Evolutionary conservation across 345 rosid genomes (phyloP), one percentile per base, ranked within the genome.

Genomic region (Boechera divaricarpa): DNA sequence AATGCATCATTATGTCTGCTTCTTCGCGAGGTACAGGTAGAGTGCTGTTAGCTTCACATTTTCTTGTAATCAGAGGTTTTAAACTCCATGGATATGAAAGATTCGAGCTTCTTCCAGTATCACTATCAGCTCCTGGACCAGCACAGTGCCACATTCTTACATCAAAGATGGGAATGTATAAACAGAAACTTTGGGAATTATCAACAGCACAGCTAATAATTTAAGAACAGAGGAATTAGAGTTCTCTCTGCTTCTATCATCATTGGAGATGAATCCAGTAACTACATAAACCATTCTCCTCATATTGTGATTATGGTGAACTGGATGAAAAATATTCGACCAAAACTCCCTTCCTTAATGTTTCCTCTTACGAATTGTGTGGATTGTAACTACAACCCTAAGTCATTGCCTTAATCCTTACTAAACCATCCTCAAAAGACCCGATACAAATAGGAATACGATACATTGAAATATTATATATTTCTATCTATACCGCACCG

Each of bases 1-100:
- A 87, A 48, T 82, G 76, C 59, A 86, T 70, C 59, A 86, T 70
- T 63, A 87, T 80, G 13, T 84, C 88, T 65, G 81, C 83, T 80
- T 86, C 91, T 55, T 77, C 68, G 69, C 72, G 80, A 2, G 82
- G 80, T 38, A 74, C 41, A 63, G 82, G 70, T 48, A 73, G 77
- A 73, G 42, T 73, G 63, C 31, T 60, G 54, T 51, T 57, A 52
- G 70, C 58, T 73, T 78, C 81, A 32, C 24, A 5, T 44, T 78
- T 67, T 32, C 45, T 52, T 4, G 74, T 32, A 18, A 72, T 44
- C 26, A 67, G 10, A 67, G 82, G 74, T 44, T 73, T 73, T 52
- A 60, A 67, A 60, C 74, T 78, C 64, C 82, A 73, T 24, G 82
- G 82, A 78, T 51, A 73, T 29, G 74, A 78, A 0, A 73, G 1